These are phyloP conservation scores for Bretschneidera sinensis DNA, from an alignment of 345 rosid genomes.

Conservation along the genomic window DNA sequence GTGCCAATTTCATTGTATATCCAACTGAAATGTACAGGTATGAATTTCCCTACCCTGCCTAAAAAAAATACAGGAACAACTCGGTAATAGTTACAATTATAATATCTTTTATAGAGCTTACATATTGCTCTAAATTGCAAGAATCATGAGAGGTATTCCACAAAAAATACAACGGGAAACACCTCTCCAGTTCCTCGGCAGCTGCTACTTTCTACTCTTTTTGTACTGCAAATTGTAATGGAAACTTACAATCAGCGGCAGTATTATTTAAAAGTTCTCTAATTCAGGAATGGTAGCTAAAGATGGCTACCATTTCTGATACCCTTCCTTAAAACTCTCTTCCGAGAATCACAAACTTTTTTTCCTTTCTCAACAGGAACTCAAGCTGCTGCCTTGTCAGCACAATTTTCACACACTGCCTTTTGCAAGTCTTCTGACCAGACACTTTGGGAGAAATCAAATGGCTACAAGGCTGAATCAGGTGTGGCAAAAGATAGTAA, in stretches of 20 bases:
- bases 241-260: neutral
- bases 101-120: neutral
- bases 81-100: neutral
- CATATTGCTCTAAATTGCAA: neutral
- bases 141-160: neutral
- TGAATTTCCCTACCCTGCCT: neutral
- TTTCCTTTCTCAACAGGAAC: constrained; percentile 23
- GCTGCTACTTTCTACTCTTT: neutral
- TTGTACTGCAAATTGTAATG: neutral
- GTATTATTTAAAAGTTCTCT: constrained; percentile 17
- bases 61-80: neutral
- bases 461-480: neutral
- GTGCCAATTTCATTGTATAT: no score
- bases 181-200: neutral
- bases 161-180: neutral
- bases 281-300: constrained; percentile 43
- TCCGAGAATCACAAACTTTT: constrained; percentile 18
- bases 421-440: constrained; percentile 16
- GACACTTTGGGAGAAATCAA: neutral
- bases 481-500: neutral
- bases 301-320: constrained; percentile 55
- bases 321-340: constrained; percentile 9
- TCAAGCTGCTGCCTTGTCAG: constrained; percentile 44
- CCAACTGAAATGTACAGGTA: neutral
- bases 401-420: constrained; percentile 35